Evolutionary conservation across 2,329 filamentous ascomycete species (phyloP).

Genomic region (Sporothrix globosa): DNA sequence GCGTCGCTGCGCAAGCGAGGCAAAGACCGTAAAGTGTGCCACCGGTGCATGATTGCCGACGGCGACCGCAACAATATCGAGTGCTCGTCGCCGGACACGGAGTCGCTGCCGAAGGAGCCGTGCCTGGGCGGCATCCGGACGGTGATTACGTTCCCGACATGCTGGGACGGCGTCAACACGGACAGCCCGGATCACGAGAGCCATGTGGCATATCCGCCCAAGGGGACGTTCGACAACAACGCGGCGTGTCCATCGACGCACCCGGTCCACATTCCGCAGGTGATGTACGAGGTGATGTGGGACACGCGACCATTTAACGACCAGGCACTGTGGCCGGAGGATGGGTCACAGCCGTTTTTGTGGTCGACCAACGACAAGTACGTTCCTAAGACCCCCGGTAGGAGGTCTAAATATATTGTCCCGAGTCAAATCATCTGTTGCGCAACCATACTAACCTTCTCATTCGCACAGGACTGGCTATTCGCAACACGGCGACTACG

Average conservation of each 20-base stretch:
- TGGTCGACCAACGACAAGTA: constrained; percentile 37
- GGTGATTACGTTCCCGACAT: constrained; percentile 48
- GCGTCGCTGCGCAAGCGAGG: constrained; percentile 21
- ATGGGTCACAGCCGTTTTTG: constrained; percentile 43
- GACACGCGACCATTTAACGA: constrained; percentile 43
- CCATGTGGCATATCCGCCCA: constrained; percentile 32
- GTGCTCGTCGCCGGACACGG: constrained; percentile 45
- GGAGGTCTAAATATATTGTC: too few species aligned
- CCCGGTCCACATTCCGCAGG: constrained; percentile 38
- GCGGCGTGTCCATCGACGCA: constrained; percentile 36
- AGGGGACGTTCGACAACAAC: constrained; percentile 36
- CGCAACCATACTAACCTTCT: too few species aligned
- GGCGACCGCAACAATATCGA: constrained; percentile 35
- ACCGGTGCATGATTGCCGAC: constrained; percentile 35
- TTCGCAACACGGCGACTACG: constrained; percentile 38
- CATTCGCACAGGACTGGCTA: constrained; percentile 32
- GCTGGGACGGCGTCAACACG: constrained; percentile 51
- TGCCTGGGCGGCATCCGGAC: constrained; percentile 49
- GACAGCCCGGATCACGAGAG: constrained; percentile 50
- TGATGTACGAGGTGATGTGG: constrained; percentile 38
- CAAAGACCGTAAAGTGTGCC: constrained; percentile 38
- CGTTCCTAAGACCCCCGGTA: neutral
- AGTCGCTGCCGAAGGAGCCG: constrained; percentile 44
- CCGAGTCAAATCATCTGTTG: too few species aligned
- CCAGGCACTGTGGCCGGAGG: constrained; percentile 44